phyloP scores from a whole-genome alignment of 2,329 filamentous ascomycete genomes.

The Pseudogymnoascus sp. region DNA sequence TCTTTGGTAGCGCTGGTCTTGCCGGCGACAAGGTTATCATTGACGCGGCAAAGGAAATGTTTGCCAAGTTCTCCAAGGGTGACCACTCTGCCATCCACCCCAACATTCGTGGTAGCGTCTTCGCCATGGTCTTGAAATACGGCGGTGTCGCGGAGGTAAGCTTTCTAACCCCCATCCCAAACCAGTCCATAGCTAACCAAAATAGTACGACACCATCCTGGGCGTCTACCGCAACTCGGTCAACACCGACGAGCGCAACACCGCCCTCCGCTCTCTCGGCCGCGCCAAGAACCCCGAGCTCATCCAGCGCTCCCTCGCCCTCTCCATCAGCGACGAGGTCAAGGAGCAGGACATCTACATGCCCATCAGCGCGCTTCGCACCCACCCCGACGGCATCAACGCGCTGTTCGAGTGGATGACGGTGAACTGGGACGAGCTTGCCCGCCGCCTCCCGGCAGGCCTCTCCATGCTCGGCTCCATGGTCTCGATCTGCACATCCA shows the following conservation, averaged over 20 bases:
- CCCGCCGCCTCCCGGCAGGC: slow-evolving; percentile 76
- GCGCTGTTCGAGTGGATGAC: slow-evolving; percentile 80
- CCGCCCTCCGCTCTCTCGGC: slow-evolving; percentile 76
- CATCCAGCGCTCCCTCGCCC: slow-evolving; percentile 70
- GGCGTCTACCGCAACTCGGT: slow-evolving; percentile 68
- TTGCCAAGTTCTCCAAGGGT: slow-evolving; percentile 73
- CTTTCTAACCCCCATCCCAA: slow-evolving; percentile 12
- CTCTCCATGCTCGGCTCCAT: slow-evolving; percentile 80
- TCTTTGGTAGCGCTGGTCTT: slow-evolving; percentile 79
- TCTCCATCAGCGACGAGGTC: slow-evolving; percentile 73
- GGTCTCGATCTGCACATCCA: slow-evolving; percentile 73
- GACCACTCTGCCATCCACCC: slow-evolving; percentile 81
- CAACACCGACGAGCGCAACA: slow-evolving; percentile 85
- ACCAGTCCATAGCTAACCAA: background rate
- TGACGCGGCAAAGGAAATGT: slow-evolving; percentile 81
- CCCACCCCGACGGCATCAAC: slow-evolving; percentile 69
- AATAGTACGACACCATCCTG: slow-evolving; percentile 67
- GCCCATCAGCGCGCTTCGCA: slow-evolving; percentile 71
- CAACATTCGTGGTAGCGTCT: slow-evolving; percentile 83
- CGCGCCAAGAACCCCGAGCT: slow-evolving; percentile 71
- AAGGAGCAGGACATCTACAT: slow-evolving; percentile 95
- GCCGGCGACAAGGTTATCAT: slow-evolving; percentile 74
- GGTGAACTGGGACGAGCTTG: slow-evolving; percentile 79
- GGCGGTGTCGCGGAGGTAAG: slow-evolving; percentile 75
- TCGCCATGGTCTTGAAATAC: slow-evolving; percentile 74